Evolutionary conservation across 73 alveolate species (phyloP).

Genomic region (Tetrahymena elliotti): DNA sequence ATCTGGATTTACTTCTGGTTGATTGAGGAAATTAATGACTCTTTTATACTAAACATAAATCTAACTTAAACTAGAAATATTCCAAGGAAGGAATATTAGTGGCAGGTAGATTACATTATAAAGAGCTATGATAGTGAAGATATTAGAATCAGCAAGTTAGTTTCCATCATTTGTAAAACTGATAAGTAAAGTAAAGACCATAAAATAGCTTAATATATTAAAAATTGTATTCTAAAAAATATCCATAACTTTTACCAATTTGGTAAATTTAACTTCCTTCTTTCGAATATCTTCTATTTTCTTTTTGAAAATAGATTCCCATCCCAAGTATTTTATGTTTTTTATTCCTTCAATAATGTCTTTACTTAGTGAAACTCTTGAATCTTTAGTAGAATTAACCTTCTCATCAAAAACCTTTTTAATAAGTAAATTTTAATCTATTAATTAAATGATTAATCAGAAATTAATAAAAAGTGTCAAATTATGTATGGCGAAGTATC

Average conservation of each 20-base stretch:
- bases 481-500: no score
- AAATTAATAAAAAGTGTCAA: no score
- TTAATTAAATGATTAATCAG: no score
- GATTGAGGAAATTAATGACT: background rate
- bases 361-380: constrained; percentile 9
- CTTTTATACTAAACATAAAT: constrained; percentile 4
- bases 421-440: no score
- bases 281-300: constrained; percentile 7
- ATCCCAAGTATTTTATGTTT: constrained; percentile 22
- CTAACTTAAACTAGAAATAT: background rate
- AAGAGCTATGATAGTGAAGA: constrained; percentile 26
- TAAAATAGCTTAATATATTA: constrained; percentile 8
- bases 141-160: background rate
- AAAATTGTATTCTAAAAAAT: constrained; percentile 7
- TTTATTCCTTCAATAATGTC: constrained; percentile 39
- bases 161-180: background rate
- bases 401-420: background rate
- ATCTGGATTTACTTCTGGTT: constrained; percentile 4
- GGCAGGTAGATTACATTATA: constrained; percentile 22
- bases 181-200: background rate
- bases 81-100: constrained; percentile 14
- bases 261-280: background rate
- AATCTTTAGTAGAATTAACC: background rate
- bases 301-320: constrained; percentile 22
- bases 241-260: constrained; percentile 4